Conservation (phyloP, 2,329 filamentous ascomycete genomes). For the Geoglossum cookeanum region DNA sequence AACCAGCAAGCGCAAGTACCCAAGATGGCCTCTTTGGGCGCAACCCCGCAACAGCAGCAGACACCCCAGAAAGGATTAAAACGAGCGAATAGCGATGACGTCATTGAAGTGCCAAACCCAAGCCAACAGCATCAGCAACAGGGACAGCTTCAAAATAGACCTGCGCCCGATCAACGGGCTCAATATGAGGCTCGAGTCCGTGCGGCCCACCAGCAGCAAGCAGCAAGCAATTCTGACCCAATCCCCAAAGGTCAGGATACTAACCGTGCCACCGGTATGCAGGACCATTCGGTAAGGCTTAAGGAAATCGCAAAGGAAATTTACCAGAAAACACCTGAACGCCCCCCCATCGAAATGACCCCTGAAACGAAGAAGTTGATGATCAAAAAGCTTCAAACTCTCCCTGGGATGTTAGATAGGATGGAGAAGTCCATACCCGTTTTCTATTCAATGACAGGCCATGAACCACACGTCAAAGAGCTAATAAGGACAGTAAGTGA, state of each 20-base stretch:
- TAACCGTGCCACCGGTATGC: neutral
- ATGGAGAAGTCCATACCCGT: conserved; percentile 24
- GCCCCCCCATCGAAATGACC: conserved; percentile 15
- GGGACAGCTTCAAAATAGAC: conserved; percentile 8
- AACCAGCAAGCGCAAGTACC: conserved; percentile 10
- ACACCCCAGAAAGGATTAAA: conserved; percentile 17
- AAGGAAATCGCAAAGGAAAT: neutral
- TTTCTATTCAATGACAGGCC: conserved; percentile 20
- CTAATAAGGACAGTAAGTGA: conserved; percentile 19
- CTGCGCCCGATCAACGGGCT: conserved; percentile 21
- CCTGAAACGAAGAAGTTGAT: conserved; percentile 20
- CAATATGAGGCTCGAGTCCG: conserved; percentile 20
- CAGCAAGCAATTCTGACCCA: neutral
- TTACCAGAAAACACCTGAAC: conserved; percentile 11
- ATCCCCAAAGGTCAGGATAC: neutral
- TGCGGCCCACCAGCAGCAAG: conserved; percentile 15
- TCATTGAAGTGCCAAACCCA: conserved; percentile 20
- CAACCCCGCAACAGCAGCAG: conserved; percentile 4
- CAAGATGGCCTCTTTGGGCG: neutral
- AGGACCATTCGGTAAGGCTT: neutral
- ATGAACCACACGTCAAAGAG: conserved; percentile 21
- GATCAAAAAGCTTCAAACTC: conserved; percentile 22
- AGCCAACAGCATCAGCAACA: conserved; percentile 9
- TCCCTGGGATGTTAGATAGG: conserved; percentile 23
- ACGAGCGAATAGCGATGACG: conserved; percentile 21